Evolutionary conservation across 805 yeast species (phyloP).

Genomic region (Priceomyces medius): DNA sequence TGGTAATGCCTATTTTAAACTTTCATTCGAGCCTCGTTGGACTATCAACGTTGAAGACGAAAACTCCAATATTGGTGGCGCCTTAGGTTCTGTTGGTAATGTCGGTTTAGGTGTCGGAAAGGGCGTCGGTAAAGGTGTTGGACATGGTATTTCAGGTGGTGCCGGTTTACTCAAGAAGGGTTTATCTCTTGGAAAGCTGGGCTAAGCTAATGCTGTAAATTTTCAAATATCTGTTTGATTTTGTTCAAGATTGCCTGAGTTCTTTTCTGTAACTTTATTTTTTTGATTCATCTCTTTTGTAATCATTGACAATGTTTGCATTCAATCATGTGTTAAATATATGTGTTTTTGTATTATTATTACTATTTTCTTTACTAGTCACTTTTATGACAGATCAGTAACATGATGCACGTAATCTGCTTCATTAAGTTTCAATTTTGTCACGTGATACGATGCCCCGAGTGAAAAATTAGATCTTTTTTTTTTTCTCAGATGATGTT

Average conservation of each 20-base stretch:
- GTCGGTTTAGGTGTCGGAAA: constrained; percentile 45
- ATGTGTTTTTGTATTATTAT: too few relatives aligned
- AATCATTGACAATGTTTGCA: background rate
- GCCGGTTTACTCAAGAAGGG: constrained; percentile 37
- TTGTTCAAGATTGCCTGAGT: background rate
- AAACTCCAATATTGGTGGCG: constrained; percentile 40
- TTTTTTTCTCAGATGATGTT: constrained; percentile 7
- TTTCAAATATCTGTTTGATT: background rate
- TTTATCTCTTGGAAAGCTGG: constrained; percentile 28
- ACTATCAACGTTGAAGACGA: constrained; percentile 46
- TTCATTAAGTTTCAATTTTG: background rate
- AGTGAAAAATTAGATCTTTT: constrained; percentile 7
- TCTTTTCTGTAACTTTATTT: constrained; percentile 3
- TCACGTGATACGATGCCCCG: constrained; percentile 7
- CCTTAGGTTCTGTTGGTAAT: constrained; percentile 42
- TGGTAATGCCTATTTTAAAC: constrained; percentile 61
- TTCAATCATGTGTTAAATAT: background rate
- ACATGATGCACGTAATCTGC: too few relatives aligned
- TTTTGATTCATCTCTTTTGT: too few relatives aligned
- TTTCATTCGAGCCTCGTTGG: constrained; percentile 70
- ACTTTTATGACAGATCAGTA: too few relatives aligned
- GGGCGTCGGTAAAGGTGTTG: constrained; percentile 30
- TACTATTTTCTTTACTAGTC: too few relatives aligned
- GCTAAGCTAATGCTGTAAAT: background rate
- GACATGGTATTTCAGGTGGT: constrained; percentile 39